A percentile compares a stretch with the other conserved stretches of the same genome.
These are phyloP conservation scores for Marasmius oreades DNA, from an alignment of 1,284 basidiomycete species.

Conservation along the genomic window DNA sequence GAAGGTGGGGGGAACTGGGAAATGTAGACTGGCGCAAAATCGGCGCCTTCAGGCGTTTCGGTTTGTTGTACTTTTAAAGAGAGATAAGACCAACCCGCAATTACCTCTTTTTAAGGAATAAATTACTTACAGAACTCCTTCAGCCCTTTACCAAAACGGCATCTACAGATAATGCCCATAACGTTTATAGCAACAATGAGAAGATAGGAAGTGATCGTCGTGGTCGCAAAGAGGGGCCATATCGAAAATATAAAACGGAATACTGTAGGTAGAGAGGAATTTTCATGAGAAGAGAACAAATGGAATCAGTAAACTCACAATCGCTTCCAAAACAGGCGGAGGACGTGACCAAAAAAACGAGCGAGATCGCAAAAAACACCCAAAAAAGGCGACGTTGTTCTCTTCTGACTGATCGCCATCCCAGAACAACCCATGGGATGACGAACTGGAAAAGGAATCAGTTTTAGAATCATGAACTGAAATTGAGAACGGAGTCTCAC, in stretches of 20 bases:
- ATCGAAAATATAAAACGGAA: conserved; percentile 44
- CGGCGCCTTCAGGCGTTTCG: conserved; percentile 34
- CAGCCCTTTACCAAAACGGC: conserved; percentile 50
- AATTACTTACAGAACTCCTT: conserved; percentile 39
- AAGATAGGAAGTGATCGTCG: conserved; percentile 38
- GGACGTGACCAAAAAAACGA: conserved; percentile 37
- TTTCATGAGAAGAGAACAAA: background rate
- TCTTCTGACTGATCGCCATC: conserved; percentile 44
- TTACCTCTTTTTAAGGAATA: no score
- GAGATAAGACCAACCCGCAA: conserved; percentile 1
- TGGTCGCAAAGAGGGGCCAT: conserved; percentile 50
- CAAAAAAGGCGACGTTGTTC: conserved; percentile 41
- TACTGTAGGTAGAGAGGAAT: conserved; percentile 22
- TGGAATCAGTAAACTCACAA: conserved; percentile 24
- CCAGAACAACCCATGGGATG: conserved; percentile 48
- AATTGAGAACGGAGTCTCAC: conserved; percentile 15
- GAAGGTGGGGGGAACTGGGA: conserved; percentile 24
- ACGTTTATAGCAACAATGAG: conserved; percentile 37
- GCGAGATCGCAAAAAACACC: conserved; percentile 39
- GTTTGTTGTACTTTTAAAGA: conserved; percentile 32
- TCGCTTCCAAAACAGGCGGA: conserved; percentile 41
- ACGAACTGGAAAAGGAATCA: conserved; percentile 30
- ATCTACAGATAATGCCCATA: conserved; percentile 42
- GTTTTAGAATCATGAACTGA: background rate
- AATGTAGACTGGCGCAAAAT: conserved; percentile 39